phyloP scores from a whole-genome alignment of 257 asterid species.

The Leonotis leonurus region DNA sequence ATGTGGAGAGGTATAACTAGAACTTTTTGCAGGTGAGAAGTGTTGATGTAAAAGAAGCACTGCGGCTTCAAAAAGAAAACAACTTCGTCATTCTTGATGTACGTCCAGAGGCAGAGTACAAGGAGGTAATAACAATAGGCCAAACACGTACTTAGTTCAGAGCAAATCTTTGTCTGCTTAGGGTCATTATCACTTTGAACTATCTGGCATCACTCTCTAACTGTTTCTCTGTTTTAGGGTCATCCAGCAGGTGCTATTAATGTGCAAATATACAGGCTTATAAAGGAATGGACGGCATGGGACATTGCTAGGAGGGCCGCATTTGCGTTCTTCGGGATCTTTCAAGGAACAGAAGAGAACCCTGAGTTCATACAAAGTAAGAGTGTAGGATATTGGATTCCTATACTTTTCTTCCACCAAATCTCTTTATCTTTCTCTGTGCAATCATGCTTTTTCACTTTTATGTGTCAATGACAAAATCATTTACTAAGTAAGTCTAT shows the following conservation, averaged over 20 bases:
- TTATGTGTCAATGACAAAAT: not conserved
- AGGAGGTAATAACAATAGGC: constrained; percentile 43
- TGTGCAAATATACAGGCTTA: constrained; percentile 90
- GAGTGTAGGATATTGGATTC: not conserved
- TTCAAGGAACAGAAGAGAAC: constrained; percentile 91
- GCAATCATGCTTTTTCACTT: not conserved
- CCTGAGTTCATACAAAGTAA: constrained; percentile 74
- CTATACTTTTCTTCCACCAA: not conserved
- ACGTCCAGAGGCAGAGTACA: constrained; percentile 90
- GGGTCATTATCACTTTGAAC: not conserved
- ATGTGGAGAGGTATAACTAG: not conserved
- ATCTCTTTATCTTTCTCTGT: not conserved
- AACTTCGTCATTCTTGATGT: constrained; percentile 84
- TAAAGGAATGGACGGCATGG: constrained; percentile 99
- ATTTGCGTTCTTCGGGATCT: constrained; percentile 89
- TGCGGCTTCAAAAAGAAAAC: constrained; percentile 68
- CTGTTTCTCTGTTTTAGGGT: constrained; percentile 36
- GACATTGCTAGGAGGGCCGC: constrained; percentile 94
- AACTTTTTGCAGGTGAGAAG: constrained; percentile 76
- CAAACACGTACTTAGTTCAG: not conserved
- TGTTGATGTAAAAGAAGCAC: constrained; percentile 82
- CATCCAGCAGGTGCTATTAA: constrained; percentile 91
- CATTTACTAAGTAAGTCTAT: constrained; percentile 10
- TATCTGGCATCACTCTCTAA: not conserved
- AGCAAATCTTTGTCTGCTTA: not conserved